Percentiles rank a stretch among this genome's conserved stretches.
Conservation (phyloP, 2,329 filamentous ascomycete genomes). For the Parasarocladium wereldwijsianum region DNA sequence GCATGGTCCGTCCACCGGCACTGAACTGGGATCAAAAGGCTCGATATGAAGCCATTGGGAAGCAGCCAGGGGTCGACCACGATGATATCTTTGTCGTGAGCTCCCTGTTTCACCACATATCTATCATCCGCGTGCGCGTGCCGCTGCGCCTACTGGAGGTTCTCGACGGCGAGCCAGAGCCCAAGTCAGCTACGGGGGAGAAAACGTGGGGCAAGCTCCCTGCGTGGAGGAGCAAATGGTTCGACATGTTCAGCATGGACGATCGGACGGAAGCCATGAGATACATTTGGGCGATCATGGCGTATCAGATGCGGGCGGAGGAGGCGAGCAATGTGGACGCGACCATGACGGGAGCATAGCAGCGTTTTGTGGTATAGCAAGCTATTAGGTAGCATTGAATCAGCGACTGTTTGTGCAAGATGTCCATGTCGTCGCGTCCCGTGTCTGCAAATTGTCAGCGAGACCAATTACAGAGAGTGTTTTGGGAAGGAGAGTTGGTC, state of each 20-base stretch:
- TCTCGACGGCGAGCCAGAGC: constrained; percentile 29
- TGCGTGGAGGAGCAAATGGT: constrained; percentile 46
- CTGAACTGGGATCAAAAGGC: constrained; percentile 46
- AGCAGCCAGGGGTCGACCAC: constrained; percentile 26
- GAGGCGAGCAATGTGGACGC: constrained; percentile 3
- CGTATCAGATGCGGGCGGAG: constrained; percentile 42
- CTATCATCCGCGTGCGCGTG: constrained; percentile 42
- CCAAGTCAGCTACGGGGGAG: constrained; percentile 13
- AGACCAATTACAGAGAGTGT: too few species aligned
- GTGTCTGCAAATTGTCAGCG: too few species aligned
- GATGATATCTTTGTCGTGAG: constrained; percentile 50
- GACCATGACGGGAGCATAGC: constrained; percentile 5
- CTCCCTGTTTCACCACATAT: constrained; percentile 46
- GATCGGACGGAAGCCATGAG: constrained; percentile 43
- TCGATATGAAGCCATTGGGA: constrained; percentile 42
- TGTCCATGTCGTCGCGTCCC: too few species aligned
- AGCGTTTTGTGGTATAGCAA: too few species aligned
- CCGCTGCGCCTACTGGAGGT: constrained; percentile 36
- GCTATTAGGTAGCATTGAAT: too few species aligned
- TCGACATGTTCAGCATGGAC: constrained; percentile 39
- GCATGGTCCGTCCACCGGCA: constrained; percentile 43
- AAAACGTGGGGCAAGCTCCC: constrained; percentile 37
- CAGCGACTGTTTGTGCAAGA: too few species aligned
- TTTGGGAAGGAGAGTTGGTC: too few species aligned
- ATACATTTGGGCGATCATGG: constrained; percentile 44